Conservation (phyloP, 2,329 filamentous ascomycete genomes). For the Bipolaris zeicola region DNA sequence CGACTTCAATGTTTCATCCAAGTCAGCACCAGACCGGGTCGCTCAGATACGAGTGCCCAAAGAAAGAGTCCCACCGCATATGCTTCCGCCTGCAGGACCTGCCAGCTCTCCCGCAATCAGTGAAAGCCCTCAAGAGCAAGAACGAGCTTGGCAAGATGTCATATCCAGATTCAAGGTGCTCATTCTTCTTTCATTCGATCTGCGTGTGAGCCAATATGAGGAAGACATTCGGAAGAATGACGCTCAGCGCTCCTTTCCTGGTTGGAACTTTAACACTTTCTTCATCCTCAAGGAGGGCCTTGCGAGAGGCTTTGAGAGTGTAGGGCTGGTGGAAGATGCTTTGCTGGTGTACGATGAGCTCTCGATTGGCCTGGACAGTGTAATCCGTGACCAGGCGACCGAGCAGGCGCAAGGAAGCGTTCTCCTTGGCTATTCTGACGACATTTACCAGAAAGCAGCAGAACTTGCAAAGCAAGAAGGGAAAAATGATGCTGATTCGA, state of each 20-base stretch:
- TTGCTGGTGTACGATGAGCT: slow-evolving; percentile 94
- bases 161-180: slow-evolving; percentile 84
- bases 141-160: slow-evolving; percentile 82
- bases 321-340: slow-evolving; percentile 93
- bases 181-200: slow-evolving; percentile 88
- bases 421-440: slow-evolving; percentile 74
- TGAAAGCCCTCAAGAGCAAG: slow-evolving; percentile 77
- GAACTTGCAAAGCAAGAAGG: slow-evolving; percentile 29
- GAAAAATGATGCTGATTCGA: slow-evolving; percentile 6
- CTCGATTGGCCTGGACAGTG: slow-evolving; percentile 80
- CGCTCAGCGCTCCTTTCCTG: slow-evolving; percentile 80
- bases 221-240: slow-evolving; percentile 97
- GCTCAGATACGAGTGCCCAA: slow-evolving; percentile 79
- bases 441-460: slow-evolving; percentile 63
- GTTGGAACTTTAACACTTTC: slow-evolving; percentile 99
- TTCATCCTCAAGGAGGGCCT: slow-evolving; percentile 97
- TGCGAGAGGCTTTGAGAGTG: slow-evolving; percentile 91
- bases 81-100: slow-evolving; percentile 51
- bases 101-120: slow-evolving; percentile 42
- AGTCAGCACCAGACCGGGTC: slow-evolving; percentile 75
- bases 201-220: slow-evolving; percentile 90
- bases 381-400: slow-evolving; percentile 74
- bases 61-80: slow-evolving; percentile 51
- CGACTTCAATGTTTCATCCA: slow-evolving; percentile 84
- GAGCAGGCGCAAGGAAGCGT: slow-evolving; percentile 72